These are phyloP conservation scores for Populus trichocarpa DNA, from an alignment of 441 rosid species.

Conservation along the genomic window DNA sequence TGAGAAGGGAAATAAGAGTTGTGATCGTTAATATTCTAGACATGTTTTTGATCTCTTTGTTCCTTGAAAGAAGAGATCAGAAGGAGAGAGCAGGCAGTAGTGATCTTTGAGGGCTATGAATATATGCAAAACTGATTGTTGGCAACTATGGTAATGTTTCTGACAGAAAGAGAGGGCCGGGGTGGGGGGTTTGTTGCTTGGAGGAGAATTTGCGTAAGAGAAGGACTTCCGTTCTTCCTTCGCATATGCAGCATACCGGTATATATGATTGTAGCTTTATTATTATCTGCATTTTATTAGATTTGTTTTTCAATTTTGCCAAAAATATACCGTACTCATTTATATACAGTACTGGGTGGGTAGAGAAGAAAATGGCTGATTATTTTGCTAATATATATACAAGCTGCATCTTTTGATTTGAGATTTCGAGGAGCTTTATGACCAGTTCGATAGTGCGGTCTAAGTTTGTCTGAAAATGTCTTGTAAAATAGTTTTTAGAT, in stretches of 20 bases:
- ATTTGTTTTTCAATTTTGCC: not conserved
- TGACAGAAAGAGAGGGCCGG: slow-evolving; percentile 2
- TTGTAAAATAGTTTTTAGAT: too few relatives aligned
- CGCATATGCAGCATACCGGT: not conserved
- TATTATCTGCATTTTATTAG: not conserved
- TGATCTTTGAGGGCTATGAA: not conserved
- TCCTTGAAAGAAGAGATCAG: not conserved
- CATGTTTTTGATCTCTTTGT: slow-evolving; percentile 4
- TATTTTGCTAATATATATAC: too few relatives aligned
- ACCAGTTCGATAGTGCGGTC: too few relatives aligned
- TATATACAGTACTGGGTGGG: not conserved
- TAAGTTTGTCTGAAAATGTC: too few relatives aligned
- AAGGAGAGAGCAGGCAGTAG: slow-evolving; percentile 1
- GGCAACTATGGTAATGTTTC: not conserved
- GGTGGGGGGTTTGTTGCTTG: slow-evolving; percentile 34
- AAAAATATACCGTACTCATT: not conserved
- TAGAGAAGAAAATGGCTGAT: too few relatives aligned
- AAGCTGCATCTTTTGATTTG: too few relatives aligned
- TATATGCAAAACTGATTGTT: not conserved
- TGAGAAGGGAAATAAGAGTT: not conserved
- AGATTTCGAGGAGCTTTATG: too few relatives aligned
- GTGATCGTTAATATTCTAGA: slow-evolving; percentile 38
- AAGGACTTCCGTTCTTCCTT: slow-evolving; percentile 2
- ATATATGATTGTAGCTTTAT: not conserved
- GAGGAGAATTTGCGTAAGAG: slow-evolving; percentile 51